A percentile compares a stretch with the other conserved stretches of the same genome.
Conservation (phyloP, 1,284 basidiomycete species). For the Apiotrichum gracile region DNA sequence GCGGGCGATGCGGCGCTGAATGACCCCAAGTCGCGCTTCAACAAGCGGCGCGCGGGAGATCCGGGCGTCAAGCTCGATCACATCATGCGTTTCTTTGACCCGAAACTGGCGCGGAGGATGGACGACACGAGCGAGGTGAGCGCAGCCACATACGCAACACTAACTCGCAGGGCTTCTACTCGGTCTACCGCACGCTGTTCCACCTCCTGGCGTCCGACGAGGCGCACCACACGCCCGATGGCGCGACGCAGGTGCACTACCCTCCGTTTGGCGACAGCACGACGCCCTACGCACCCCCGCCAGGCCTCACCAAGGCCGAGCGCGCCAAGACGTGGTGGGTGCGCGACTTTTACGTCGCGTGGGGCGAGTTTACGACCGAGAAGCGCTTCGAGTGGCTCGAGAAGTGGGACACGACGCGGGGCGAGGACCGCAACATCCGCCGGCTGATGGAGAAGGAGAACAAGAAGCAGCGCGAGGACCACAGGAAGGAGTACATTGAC, state of each 20-base stretch:
- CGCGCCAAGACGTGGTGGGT: constrained; percentile 51
- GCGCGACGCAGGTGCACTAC: constrained; percentile 50
- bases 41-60: constrained; percentile 60
- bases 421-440: constrained; percentile 77
- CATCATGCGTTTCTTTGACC: constrained; percentile 77
- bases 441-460: constrained; percentile 95
- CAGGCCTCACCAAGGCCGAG: constrained; percentile 51
- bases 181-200: constrained; percentile 85
- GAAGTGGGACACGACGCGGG: constrained; percentile 74
- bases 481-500: constrained; percentile 88
- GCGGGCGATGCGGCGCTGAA: constrained; percentile 53
- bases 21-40: constrained; percentile 50
- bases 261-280: constrained; percentile 79
- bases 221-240: constrained; percentile 54
- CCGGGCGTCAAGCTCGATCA: constrained; percentile 76
- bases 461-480: constrained; percentile 80
- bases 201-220: constrained; percentile 79
- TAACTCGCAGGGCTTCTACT: constrained; percentile 71
- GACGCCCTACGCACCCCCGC: constrained; percentile 56
- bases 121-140: constrained; percentile 66
- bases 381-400: constrained; percentile 91
- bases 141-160: neutral
- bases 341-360: constrained; percentile 75
- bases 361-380: constrained; percentile 78
- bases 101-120: constrained; percentile 64